Conservation (phyloP, 805 yeast species). For the Sungouiella thailandica region DNA sequence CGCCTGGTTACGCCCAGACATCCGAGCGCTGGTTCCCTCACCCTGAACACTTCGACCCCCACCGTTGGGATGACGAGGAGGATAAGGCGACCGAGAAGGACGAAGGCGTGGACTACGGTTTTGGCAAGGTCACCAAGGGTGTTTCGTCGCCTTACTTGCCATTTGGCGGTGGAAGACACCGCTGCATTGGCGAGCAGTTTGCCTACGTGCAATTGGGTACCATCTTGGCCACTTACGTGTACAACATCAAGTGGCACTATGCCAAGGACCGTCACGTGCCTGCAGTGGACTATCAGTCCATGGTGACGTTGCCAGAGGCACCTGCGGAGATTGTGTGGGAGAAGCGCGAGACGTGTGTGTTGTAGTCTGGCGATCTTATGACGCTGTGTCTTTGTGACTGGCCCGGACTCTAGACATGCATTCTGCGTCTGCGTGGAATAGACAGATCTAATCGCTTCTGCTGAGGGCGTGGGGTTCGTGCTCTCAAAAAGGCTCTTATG, state of each 20-base stretch:
- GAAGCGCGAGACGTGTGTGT: constrained; percentile 46
- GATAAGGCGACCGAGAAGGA: constrained; percentile 15
- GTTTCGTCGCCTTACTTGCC: constrained; percentile 94
- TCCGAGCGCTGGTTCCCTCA: constrained; percentile 76
- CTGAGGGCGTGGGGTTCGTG: too few relatives aligned
- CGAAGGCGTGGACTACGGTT: constrained; percentile 82
- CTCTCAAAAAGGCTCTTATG: too few relatives aligned
- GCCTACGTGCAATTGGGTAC: constrained; percentile 92
- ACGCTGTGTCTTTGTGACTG: too few relatives aligned
- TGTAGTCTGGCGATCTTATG: constrained; percentile 9
- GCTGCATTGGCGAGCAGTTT: constrained; percentile 98
- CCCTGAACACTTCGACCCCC: constrained; percentile 69
- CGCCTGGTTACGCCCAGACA: constrained; percentile 88
- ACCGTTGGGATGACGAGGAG: constrained; percentile 62
- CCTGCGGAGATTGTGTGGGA: constrained; percentile 73
- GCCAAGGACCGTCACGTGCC: constrained; percentile 44
- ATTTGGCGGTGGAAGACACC: constrained; percentile 98
- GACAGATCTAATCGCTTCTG: too few relatives aligned
- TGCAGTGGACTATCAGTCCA: constrained; percentile 71
- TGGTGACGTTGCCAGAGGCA: constrained; percentile 86
- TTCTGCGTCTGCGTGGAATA: too few relatives aligned
- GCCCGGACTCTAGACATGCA: too few relatives aligned
- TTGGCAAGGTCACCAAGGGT: constrained; percentile 93
- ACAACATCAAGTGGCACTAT: constrained; percentile 71
- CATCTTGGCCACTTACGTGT: constrained; percentile 67